Evolutionary conservation across 2,329 filamentous ascomycete genomes (phyloP), one percentile per base, ranked within the genome.

Genomic region (Coniochaeta prunicola): DNA sequence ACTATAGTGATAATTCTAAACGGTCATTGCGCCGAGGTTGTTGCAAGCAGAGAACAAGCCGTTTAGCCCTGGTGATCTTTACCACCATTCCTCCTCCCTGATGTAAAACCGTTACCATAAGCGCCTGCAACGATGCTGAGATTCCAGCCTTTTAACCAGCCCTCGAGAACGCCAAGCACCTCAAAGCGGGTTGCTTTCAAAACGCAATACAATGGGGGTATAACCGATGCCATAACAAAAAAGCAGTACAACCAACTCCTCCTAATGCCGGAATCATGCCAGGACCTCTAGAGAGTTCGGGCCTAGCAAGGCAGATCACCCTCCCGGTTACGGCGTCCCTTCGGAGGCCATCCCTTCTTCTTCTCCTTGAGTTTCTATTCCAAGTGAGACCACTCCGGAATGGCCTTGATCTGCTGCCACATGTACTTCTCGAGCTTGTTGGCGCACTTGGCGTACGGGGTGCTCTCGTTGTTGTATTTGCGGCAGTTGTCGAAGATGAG

Each of bases 401-500:
- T 90, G 65, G 89, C 89, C 70, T 90, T 88, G 73, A 97, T 91
- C 74, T 93, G 90, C 71, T 87, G 82, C 91, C 91, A 97, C 92
- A 97, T 96, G 70, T 87, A 96, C 74, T 94, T 96, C 70, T 88
- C 94, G 45, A 99, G 79, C 70, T 94, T 94, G 71, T 91, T 96
- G 42, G 94, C 94, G 59, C 89, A 91, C 77, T 99, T 99, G 26
- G 92, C 91, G 71, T 99, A 99, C 0, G 91, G 88, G 0, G 93
- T 99, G 48, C 80, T 96, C 76, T 97, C 93, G 66, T 93, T 96
- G 70, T 99, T 99, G 79, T 97, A 99, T 69, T 90, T 88, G 64
- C 92, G 87, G 73, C 94, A 99, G 72, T 99, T 99, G 71, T 92
- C 86, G 68, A 96, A 97, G 64, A 99, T 87, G 67, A 97, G 83